Evolutionary conservation across 1,284 basidiomycete genomes (phyloP), one percentile per base, ranked within the genome.

Genomic region (Puccinia brachypodii): DNA sequence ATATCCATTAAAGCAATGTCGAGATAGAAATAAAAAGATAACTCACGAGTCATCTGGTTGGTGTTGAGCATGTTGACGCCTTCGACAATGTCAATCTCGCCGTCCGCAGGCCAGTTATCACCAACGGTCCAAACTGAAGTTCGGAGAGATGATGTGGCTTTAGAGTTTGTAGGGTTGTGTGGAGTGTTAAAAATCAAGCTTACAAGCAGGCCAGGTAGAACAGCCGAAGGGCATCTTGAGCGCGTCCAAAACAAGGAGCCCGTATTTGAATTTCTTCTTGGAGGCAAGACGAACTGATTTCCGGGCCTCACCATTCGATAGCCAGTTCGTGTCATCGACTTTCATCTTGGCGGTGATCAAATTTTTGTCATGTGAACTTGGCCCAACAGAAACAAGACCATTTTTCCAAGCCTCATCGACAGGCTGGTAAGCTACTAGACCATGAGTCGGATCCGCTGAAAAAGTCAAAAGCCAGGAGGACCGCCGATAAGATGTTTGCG

Each of bases 241-340:
- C 83, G 94, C 89, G 85, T 95, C 93, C n/a, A 92, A 89, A 82
- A 95, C 90, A 87, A 94, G 92, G 33, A 95, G 88, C 1, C 93
- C 93, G 28, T 89, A 88, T 42, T 88, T 89, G 86, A 91, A 94
- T 11, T 88, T 87, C 83, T 91, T 90, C 85, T 91, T 90, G 58
- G 91, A 89, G 44, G 88, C 89, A 84, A 95, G 92, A 77, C 93
- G 91, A 28, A 95, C 89, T 19, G 91, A 92, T 16, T 60, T 64
- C 9, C 79, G 69, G 4, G 22, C 44, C 33, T 81, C 56, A 42
- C 79, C 79, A 33, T 66, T 44, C 22, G 4, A 16, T 19, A 81
- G 53, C 79, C 79, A 81, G 44, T 28, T 81, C 9, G 56, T 81
- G 16, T 71, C 36, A 58, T 81, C 79, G 13, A 81, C 79, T 56